Percentiles rank a stretch among this genome's conserved stretches.
Conservation (phyloP, 352 stramenopile genomes). For the Pythium guiyangense region DNA sequence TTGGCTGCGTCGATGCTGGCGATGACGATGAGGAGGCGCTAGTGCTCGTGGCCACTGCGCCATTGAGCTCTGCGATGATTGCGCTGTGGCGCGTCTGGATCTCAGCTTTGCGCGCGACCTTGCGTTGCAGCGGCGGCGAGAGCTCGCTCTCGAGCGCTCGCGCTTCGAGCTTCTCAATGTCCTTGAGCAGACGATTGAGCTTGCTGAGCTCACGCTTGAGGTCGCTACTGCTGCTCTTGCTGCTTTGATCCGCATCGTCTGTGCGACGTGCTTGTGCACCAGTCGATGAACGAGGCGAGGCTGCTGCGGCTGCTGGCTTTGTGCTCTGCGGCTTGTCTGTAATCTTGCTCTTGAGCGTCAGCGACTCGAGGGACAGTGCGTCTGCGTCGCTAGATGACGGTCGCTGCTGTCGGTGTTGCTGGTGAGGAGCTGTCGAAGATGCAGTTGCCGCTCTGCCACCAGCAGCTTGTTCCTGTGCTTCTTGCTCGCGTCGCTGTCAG, state of each 20-base stretch:
- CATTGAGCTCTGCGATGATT: slow-evolving; percentile 42
- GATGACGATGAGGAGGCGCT: slow-evolving; percentile 9
- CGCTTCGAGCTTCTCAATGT: slow-evolving; percentile 30
- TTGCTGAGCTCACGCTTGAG: slow-evolving; percentile 48
- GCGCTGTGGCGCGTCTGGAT: slow-evolving; percentile 7
- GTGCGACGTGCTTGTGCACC: no score
- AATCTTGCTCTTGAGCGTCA: slow-evolving; percentile 26
- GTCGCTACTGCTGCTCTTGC: neutral
- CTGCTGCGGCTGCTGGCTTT: neutral
- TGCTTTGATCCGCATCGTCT: neutral
- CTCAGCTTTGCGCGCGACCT: slow-evolving; percentile 12
- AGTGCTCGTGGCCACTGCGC: slow-evolving; percentile 13
- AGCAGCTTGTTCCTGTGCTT: slow-evolving; percentile 4
- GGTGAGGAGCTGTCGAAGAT: no score
- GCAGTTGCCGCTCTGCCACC: no score
- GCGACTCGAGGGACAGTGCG: slow-evolving; percentile 23
- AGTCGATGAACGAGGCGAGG: no score
- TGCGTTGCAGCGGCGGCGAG: slow-evolving; percentile 13
- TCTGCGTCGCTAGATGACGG: slow-evolving; percentile 6
- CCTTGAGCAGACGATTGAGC: slow-evolving; percentile 42
- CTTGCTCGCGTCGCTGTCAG: slow-evolving; percentile 7
- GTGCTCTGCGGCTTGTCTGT: neutral
- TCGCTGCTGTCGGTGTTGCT: neutral
- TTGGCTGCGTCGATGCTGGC: neutral
- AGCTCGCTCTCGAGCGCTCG: slow-evolving; percentile 11